Base-by-base conservation (phyloP, 768 basidiomycete genomes). In the Tricholoma furcatifolium region DNA sequence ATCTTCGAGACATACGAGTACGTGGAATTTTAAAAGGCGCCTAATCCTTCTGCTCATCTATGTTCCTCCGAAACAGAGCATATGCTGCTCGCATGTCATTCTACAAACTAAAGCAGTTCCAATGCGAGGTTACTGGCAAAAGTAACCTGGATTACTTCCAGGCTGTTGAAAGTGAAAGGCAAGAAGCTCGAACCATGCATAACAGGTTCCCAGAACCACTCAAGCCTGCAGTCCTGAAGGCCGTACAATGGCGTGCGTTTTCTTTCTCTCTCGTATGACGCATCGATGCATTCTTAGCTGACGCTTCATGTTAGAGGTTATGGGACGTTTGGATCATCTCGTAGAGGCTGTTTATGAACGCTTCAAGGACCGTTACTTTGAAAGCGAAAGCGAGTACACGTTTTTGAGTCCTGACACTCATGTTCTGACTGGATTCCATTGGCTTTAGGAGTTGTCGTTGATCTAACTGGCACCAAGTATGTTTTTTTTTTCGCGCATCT, bases 1-100 rank as follows among this genome's bases (percentile, higher is more conserved):
- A 91, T 98, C 71, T 98, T 98, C 69, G 87, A 93, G 59, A 86
- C 86, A 66, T 98, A 97, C 67, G 94, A 97, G 95, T 97, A 65
- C 67, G 91, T 80, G 50, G 51, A 60, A 56, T 59, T 57, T 54
- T 58, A 43, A 62, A 64, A 60, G 58, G 61, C 50, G 65, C 60
- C 57, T 62, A 62, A 49, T 43, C 52, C 52, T 68, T 61, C 62
- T 62, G 48, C 61, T 51, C 52, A 52, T 50, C 44, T 21, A 21
- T 30, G 23, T 40, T 42, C 56, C 44, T 47, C 36, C 60, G 46
- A 43, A 55, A 57, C 64, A 81, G 79, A 63, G 84, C 91, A 20
- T 98, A 96, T 75, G 83, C 89, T 41, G 83, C 91, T 31, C 88
- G 96, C 62, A 90, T 96, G 82, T 88, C 91, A 55, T 98, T 97